Evolutionary conservation across 768 basidiomycete species (phyloP).

Genomic region (Boletellus ananas): DNA sequence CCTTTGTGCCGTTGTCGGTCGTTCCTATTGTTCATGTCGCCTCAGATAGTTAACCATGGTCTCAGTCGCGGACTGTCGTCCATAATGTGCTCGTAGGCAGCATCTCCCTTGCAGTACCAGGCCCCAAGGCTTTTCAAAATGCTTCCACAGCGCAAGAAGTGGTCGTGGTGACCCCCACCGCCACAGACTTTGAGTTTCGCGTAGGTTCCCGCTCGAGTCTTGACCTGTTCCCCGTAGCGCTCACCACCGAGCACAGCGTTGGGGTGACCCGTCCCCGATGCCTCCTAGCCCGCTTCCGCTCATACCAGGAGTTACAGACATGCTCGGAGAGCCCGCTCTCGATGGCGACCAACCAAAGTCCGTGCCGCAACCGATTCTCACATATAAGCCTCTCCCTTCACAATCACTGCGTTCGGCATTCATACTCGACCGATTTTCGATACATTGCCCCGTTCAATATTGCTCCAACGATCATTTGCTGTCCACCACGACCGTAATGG

Average conservation of each 20-base stretch:
- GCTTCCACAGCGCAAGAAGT: conserved; percentile 83
- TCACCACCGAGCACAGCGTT: conserved; percentile 42
- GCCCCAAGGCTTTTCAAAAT: conserved; percentile 72
- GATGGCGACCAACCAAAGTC: conserved; percentile 5
- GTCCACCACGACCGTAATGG: conserved; percentile 53
- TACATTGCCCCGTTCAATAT: conserved; percentile 61
- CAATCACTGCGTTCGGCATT: conserved; percentile 76
- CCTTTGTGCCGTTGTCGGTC: conserved; percentile 67
- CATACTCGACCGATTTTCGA: conserved; percentile 74
- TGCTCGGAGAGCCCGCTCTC: conserved; percentile 6
- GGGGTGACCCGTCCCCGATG: conserved; percentile 67
- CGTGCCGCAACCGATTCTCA: conserved; percentile 31
- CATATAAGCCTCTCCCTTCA: conserved; percentile 60
- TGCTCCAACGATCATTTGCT: conserved; percentile 73
- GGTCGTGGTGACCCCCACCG: conserved; percentile 62
- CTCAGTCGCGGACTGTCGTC: conserved; percentile 59
- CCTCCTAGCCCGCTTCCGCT: conserved; percentile 45
- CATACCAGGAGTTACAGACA: conserved; percentile 16
- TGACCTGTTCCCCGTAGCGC: conserved; percentile 2
- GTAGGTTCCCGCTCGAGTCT: conserved; percentile 32
- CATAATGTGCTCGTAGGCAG: conserved; percentile 74
- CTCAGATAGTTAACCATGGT: conserved; percentile 2
- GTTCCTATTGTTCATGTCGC: neutral
- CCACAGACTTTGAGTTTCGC: conserved; percentile 50
- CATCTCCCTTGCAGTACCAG: conserved; percentile 73